Base-by-base conservation (phyloP, 2,329 filamentous ascomycete genomes). In the Talaromyces rugulosus region DNA sequence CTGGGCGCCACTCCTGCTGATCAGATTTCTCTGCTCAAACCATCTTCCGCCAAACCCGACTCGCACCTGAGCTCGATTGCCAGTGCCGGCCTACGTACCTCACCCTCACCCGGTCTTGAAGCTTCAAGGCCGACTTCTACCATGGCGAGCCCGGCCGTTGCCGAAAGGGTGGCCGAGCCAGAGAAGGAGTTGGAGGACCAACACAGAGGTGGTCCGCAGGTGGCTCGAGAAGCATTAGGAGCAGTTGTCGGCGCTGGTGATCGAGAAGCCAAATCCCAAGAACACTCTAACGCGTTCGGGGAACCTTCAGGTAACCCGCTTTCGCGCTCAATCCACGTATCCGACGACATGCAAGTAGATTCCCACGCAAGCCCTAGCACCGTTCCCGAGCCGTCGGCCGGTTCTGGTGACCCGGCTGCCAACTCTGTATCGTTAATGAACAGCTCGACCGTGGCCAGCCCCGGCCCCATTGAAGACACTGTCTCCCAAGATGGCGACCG, bases 361-460 rank as follows among this genome's bases (percentile, higher is more conserved):
- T 75, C 81, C 64, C 82, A 86, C 67, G 78, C 80, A 36, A 84
- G 81, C 67, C 79, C 83, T 6, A 78, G 80, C 50, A 85, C 82
- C 69, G 72, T 83, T 23, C 64, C 70, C 55, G 75, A 77, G 58
- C 66, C 70, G 65, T 83, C 84, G 67, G 82, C 34, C 42, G 44
- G 79, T 51, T 81, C 83, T 30, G 70, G 78, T 16, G 83, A 86
- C 52, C 80, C 77, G 59, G 74, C 76, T 16, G 74, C 76, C 58
- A 73, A 75, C 14, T 80, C 81, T 30, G 78, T 77, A 40, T 82
- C 84, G 44, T 77, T 83, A 44, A 80, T 80, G 63, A 81, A 82
- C 61, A 78, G 76, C 31, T 77, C 80, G 28, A 80, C 79, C 47
- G 77, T 80, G 50, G 80, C 78, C 16, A 82, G 80, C 54, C 78